Percentiles rank a stretch among this genome's conserved stretches.
Conservation (phyloP, 1,284 basidiomycete genomes). For the Ustilago cynodontis region DNA sequence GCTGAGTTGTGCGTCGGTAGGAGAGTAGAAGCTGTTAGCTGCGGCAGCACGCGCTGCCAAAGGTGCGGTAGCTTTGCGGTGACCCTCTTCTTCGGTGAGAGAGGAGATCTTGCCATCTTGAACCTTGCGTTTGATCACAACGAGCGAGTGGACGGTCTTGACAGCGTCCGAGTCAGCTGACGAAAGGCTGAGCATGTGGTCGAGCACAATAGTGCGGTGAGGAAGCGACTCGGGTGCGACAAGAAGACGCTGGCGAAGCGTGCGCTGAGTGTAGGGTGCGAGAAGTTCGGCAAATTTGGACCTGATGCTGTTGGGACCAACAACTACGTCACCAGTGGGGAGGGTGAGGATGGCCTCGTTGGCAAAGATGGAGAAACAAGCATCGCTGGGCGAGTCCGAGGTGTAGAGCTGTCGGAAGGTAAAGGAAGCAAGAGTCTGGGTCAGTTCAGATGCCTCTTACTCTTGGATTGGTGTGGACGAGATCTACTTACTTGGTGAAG, state of each 20-base stretch:
- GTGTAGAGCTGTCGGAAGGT: slow-evolving; percentile 52
- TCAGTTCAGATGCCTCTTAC: slow-evolving; percentile 1
- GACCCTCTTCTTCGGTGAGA: slow-evolving; percentile 66
- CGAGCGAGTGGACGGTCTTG: slow-evolving; percentile 55
- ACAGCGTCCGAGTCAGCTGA: slow-evolving; percentile 26
- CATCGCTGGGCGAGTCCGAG: slow-evolving; percentile 28
- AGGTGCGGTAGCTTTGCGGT: slow-evolving; percentile 65
- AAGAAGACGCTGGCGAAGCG: slow-evolving; percentile 60
- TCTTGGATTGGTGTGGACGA: background rate
- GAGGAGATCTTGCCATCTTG: slow-evolving; percentile 62
- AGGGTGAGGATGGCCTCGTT: slow-evolving; percentile 65
- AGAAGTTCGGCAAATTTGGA: slow-evolving; percentile 48
- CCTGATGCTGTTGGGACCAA: slow-evolving; percentile 52
- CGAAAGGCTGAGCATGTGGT: slow-evolving; percentile 53
- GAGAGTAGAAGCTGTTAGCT: slow-evolving; percentile 64
- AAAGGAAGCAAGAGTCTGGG: background rate
- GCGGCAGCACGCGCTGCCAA: slow-evolving; percentile 65
- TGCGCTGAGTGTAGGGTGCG: slow-evolving; percentile 33
- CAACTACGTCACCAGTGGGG: slow-evolving; percentile 63
- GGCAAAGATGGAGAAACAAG: slow-evolving; percentile 52
- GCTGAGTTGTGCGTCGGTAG: slow-evolving; percentile 68
- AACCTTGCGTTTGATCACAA: slow-evolving; percentile 65
- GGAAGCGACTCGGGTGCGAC: slow-evolving; percentile 65
- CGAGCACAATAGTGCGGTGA: slow-evolving; percentile 62
- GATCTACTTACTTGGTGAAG: slow-evolving; percentile 48